Evolutionary conservation across 768 basidiomycete species (phyloP), one percentile per base, ranked within the genome.

Genomic region (Hortiboletus campestris): DNA sequence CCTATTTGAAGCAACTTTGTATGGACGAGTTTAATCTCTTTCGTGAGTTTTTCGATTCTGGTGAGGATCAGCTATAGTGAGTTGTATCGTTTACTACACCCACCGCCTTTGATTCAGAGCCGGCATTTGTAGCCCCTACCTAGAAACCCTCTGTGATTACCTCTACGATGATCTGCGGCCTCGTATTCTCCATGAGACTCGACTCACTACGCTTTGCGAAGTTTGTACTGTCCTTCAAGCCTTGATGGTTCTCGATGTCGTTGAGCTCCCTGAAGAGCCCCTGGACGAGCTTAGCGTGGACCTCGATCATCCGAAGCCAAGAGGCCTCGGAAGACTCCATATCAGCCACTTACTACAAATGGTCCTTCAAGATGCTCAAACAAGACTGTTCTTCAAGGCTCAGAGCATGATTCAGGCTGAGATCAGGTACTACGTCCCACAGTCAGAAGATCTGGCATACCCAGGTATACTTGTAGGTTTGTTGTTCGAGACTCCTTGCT

Each of bases 221-320:
- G 92, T 98, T 25, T 99, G 96, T 77, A 98, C 93, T 0, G 92
- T 99, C 19, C 78, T 99, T 3, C 91, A 95, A 67, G 96, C 95
- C 0, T 78, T 98, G 40, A 98, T 98, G 93, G 90, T 98, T 4
- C 84, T 94, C 29, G 94, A 96, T 65, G 78, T 90, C 17, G 76
- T 82, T 0, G 71, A 73, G 11, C 54, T 75, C 36, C 60, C 66
- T 44, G 70, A 70, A 10, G 72, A 73, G 9, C 55, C 58, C 34
- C 41, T 53, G 12, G 74, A 69, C 19, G 63, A 58, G 19, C 74
- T 82, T 7, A 72, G 65, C 3, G 55, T 77, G 16, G 75, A 80
- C 53, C 61, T 79, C 17, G 76, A 79, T 40, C 62, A 67, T 38
- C 62, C 63, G 22, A 67, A 70, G 40, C 59, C 65, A 44, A 67